Evolutionary conservation across 352 stramenopile species (phyloP).

Genomic region (Hyphochytrium catenoides): DNA sequence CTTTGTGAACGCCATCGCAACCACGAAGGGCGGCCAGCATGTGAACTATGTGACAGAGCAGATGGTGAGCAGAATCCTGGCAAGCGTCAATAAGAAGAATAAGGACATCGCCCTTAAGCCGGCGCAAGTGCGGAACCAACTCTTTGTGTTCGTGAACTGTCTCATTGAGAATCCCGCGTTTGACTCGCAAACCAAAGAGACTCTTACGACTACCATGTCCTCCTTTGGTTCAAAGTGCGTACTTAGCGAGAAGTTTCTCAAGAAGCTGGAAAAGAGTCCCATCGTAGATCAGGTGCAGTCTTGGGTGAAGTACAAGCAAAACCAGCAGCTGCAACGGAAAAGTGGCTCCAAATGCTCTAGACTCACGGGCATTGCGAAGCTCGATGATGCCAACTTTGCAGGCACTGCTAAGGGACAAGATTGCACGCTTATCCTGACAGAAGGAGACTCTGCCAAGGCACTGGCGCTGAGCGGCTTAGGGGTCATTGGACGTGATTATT

Average conservation of each 20-base stretch:
- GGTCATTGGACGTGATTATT: conserved; percentile 91
- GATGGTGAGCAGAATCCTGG: conserved; percentile 55
- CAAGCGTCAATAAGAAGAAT: conserved; percentile 90
- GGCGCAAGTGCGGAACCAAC: conserved; percentile 88
- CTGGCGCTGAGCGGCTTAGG: conserved; percentile 93
- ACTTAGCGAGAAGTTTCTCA: conserved; percentile 80
- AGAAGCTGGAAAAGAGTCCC: conserved; percentile 69
- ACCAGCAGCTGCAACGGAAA: conserved; percentile 76
- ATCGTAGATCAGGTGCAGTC: conserved; percentile 83
- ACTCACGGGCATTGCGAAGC: conserved; percentile 47
- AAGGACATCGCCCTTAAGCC: conserved; percentile 71
- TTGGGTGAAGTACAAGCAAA: conserved; percentile 78
- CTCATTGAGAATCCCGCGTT: conserved; percentile 98
- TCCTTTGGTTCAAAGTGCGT: conserved; percentile 68
- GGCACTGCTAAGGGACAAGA: conserved; percentile 70
- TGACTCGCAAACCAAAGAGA: conserved; percentile 99
- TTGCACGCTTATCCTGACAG: conserved; percentile 93
- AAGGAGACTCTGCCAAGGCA: conserved; percentile 98
- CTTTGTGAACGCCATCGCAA: conserved; percentile 98
- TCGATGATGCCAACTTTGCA: conserved; percentile 95
- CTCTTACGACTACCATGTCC: conserved; percentile 71
- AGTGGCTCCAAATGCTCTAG: conserved; percentile 32
- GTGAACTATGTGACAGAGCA: conserved; percentile 68
- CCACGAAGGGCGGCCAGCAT: conserved; percentile 85
- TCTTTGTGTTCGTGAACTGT: conserved; percentile 95